Evolutionary conservation across 495 filamentous ascomycete genomes (phyloP).

Genomic region (Tuber umbilicatum): DNA sequence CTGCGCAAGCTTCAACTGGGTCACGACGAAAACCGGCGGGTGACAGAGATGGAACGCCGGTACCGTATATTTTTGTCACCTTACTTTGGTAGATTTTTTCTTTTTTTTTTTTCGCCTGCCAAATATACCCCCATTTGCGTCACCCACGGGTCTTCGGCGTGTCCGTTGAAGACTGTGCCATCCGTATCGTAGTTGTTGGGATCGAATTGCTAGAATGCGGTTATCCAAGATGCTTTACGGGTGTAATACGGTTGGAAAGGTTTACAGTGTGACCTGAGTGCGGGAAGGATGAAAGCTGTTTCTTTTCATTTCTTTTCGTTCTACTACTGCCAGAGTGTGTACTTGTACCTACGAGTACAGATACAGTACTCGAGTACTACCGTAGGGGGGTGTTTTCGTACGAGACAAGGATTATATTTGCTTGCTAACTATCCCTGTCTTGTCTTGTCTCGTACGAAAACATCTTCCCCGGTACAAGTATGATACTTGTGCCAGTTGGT

Average conservation of each 20-base stretch:
- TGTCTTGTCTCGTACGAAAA: too few relatives aligned
- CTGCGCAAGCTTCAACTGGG: not conserved
- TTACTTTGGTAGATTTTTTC: not conserved
- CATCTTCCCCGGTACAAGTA: too few relatives aligned
- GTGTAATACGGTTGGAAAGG: not conserved
- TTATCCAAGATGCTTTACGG: not conserved
- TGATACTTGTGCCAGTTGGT: not conserved
- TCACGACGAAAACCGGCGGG: not conserved
- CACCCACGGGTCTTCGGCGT: not conserved
- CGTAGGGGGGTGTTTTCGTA: too few relatives aligned
- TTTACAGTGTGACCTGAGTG: not conserved
- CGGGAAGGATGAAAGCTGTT: not conserved
- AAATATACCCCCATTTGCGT: not conserved
- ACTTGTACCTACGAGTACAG: too few relatives aligned
- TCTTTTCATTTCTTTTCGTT: not conserved
- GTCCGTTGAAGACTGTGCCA: not conserved
- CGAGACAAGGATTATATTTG: too few relatives aligned
- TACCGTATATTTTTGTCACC: not conserved
- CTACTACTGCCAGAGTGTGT: not conserved
- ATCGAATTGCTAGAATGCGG: not conserved
- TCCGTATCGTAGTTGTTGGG: not conserved
- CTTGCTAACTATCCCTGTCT: too few relatives aligned
- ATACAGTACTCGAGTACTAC: not conserved
- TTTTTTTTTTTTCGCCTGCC: too few relatives aligned
- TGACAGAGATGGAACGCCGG: not conserved